A percentile compares a stretch with the other conserved stretches of the same genome.
Evolutionary conservation across 192 early-diverging fungal genomes (phyloP).

Genomic region (Borealophlyctis nickersoniae): DNA sequence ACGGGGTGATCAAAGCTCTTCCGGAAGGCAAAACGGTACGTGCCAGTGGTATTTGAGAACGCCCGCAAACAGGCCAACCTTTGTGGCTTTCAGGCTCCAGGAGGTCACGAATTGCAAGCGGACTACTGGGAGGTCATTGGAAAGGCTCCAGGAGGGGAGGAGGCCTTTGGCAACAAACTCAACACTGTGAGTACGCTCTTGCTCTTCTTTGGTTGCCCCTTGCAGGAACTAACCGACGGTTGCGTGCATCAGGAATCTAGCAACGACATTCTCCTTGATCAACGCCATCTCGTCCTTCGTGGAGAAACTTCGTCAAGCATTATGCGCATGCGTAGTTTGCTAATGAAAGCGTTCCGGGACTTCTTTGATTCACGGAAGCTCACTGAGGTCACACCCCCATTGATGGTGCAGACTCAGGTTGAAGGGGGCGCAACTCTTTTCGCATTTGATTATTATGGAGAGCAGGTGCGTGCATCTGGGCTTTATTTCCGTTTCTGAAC

Average conservation of each 20-base stretch:
- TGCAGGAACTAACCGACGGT: no score
- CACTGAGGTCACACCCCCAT: conserved; percentile 93
- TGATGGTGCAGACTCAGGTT: conserved; percentile 99
- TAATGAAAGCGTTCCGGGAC: conserved; percentile 93
- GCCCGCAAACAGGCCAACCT: no score
- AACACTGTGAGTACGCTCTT: conserved; percentile 56
- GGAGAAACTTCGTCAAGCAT: conserved; percentile 84
- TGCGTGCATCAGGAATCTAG: conserved; percentile 64
- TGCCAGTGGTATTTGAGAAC: no score
- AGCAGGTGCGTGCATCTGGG: conserved; percentile 49
- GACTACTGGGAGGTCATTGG: conserved; percentile 96
- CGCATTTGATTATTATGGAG: conserved; percentile 93
- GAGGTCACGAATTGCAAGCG: conserved; percentile 88
- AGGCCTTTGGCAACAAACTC: conserved; percentile 87
- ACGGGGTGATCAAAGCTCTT: conserved; percentile 81
- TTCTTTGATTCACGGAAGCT: conserved; percentile 80
- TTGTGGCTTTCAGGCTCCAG: conserved; percentile 69
- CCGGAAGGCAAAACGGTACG: conserved; percentile 75
- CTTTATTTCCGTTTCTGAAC: not conserved
- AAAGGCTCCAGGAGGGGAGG: conserved; percentile 90
- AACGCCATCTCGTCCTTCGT: conserved; percentile 96
- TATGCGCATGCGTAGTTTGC: conserved; percentile 78
- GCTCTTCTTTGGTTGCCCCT: no score
- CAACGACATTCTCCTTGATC: conserved; percentile 81
- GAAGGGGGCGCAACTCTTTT: conserved; percentile 98